Evolutionary conservation across 371 early-diverging fungal genomes (phyloP), one percentile per base, ranked within the genome.

Genomic region (Saksenaea vasiformis): DNA sequence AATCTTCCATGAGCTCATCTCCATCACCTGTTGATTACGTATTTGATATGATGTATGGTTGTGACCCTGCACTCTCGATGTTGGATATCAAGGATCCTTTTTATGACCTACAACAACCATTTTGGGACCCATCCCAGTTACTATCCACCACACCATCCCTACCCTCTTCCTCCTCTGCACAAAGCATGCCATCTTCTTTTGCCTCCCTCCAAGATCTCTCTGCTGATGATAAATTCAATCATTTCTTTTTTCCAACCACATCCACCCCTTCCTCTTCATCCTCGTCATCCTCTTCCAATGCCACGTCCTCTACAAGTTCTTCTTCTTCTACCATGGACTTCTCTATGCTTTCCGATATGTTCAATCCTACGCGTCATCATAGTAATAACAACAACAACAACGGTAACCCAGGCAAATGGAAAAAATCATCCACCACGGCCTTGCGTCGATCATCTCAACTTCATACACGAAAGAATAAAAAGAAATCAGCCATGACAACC

Each of bases 21-120:
- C 77, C 81, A 34, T 72, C 78, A 5, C 83, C 79, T 38, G 72
- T 69, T 1, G 78, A 82, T 55, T 82, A 76, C 60, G 74, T 82
- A 7, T 71, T 82, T 63, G 83, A 82, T 43, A 72, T 81, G 44
- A 76, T 82, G 73, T 79, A 73, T 39, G 70, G 70, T 7, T 37
- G 57, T 27, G 56, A 58, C 22, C 62, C 57, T 39, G 13, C 67
- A 28, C 68, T n/a, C 19, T 71, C 71, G 19, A 71, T 71, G 71
- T 51, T 70, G 11, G 70, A 70, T 60, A 60, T 67, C 11, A 70
- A 71, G 22, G 60, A 68, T 17, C 59, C 71, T 2, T 65, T 71
- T 39, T 71, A 68, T 56, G 71, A 71, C 17, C 61, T 68, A 17
- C 70, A 71, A 26, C 77, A 74, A 28, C 74, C 69, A 37, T 54